These are phyloP conservation scores for Cryptococcus sp. DNA, from an alignment of 1,284 basidiomycete genomes.

Conservation along the genomic window DNA sequence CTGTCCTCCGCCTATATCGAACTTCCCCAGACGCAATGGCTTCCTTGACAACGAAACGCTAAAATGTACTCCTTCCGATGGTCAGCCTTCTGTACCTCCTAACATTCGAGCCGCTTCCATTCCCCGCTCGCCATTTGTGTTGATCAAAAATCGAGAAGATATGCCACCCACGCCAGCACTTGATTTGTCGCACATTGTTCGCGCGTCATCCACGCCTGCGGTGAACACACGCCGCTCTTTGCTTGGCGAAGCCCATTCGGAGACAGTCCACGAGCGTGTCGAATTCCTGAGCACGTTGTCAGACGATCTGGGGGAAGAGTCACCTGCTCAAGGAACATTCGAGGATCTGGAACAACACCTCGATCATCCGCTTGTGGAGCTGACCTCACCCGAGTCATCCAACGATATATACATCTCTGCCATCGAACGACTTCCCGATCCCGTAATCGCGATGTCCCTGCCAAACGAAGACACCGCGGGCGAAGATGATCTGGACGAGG, in stretches of 20 bases:
- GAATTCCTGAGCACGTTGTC: neutral
- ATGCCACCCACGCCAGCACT: slow-evolving; percentile 6
- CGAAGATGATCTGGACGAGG: neutral
- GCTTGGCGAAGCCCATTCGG: neutral
- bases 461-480: no score
- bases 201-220: slow-evolving; percentile 4
- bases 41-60: no score
- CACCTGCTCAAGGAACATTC: neutral
- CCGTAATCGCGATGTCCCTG: no score
- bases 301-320: no score
- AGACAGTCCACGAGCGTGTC: neutral
- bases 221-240: neutral
- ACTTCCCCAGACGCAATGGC: no score
- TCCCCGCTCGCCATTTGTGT: slow-evolving; percentile 10
- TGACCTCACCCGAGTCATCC: no score
- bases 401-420: neutral
- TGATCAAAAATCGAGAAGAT: slow-evolving; percentile 15
- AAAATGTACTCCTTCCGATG: no score
- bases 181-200: neutral
- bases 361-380: no score
- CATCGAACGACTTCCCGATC: neutral
- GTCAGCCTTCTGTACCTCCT: no score
- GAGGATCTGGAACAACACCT: neutral
- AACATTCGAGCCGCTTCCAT: no score
- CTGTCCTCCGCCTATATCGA: no score